Conservation (phyloP, 2,329 filamentous ascomycete species). For the Neophaeococcomyces mojaviensis region DNA sequence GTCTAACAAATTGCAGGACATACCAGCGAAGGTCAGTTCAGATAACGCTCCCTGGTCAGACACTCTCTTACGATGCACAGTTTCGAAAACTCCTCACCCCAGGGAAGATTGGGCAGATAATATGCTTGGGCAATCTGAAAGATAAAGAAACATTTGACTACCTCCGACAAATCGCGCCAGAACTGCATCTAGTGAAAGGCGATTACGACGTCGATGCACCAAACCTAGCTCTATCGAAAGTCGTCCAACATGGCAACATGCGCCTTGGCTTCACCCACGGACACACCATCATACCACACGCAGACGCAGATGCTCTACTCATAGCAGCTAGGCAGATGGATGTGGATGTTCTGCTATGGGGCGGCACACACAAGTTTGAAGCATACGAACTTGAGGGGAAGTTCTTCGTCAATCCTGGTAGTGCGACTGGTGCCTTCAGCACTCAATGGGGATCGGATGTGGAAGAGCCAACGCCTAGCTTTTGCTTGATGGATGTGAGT, state of each 20-base stretch:
- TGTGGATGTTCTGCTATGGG: constrained; percentile 62
- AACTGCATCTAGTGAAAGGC: constrained; percentile 63
- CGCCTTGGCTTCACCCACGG: constrained; percentile 65
- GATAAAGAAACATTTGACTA: constrained; percentile 75
- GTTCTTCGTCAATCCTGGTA: constrained; percentile 64
- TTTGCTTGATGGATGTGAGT: constrained; percentile 96
- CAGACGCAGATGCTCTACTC: constrained; percentile 58
- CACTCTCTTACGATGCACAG: constrained; percentile 36
- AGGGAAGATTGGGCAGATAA: constrained; percentile 73
- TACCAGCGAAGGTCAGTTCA: constrained; percentile 70
- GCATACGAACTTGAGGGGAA: constrained; percentile 66
- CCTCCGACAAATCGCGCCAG: constrained; percentile 65
- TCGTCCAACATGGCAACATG: constrained; percentile 61
- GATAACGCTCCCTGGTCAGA: not conserved
- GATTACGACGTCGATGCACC: constrained; percentile 64
- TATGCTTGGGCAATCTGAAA: constrained; percentile 73
- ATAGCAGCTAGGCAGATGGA: constrained; percentile 66
- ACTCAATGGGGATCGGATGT: constrained; percentile 51
- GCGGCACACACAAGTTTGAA: constrained; percentile 62
- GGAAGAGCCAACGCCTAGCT: constrained; percentile 74
- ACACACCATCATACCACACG: constrained; percentile 62
- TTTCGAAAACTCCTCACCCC: constrained; percentile 80
- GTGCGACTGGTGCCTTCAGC: constrained; percentile 59
- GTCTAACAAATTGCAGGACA: constrained; percentile 47
- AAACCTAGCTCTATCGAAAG: constrained; percentile 57